Conservation (phyloP, 805 yeast genomes). For the Wickerhamomyces bisporus region DNA sequence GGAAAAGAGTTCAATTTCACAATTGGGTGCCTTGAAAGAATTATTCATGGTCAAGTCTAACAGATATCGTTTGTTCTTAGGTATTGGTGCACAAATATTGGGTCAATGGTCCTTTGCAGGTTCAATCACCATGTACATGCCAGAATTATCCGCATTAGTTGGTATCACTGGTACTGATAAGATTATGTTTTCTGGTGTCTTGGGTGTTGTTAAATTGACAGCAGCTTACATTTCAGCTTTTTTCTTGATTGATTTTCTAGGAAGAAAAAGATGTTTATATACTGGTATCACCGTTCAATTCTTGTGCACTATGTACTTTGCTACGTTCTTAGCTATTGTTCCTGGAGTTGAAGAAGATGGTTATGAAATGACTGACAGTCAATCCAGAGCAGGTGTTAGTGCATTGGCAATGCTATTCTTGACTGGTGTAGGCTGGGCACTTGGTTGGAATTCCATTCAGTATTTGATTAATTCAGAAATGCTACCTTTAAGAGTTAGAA, state of each 20-base stretch:
- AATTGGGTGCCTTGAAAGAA: conserved; percentile 27
- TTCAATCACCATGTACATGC: conserved; percentile 52
- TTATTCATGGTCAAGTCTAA: conserved; percentile 34
- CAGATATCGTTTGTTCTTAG: conserved; percentile 40
- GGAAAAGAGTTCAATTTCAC: conserved; percentile 22
- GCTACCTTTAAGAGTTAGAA: conserved; percentile 46
- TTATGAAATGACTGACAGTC: conserved; percentile 26
- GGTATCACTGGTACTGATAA: conserved; percentile 39
- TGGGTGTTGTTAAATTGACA: conserved; percentile 48
- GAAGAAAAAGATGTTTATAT: conserved; percentile 46
- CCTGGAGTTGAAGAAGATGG: conserved; percentile 36
- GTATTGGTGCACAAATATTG: conserved; percentile 39
- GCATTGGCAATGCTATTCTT: conserved; percentile 48
- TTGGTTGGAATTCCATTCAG: conserved; percentile 55
- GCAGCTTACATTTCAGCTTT: conserved; percentile 47
- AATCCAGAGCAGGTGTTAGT: conserved; percentile 35
- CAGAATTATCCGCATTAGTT: conserved; percentile 43
- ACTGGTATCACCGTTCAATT: conserved; percentile 42
- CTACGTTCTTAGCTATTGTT: conserved; percentile 39
- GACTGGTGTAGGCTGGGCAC: conserved; percentile 52
- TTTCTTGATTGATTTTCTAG: conserved; percentile 48
- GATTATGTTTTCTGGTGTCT: conserved; percentile 43
- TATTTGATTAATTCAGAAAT: conserved; percentile 51
- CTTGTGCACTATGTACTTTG: conserved; percentile 39
- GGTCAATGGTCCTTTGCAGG: conserved; percentile 61